Conservation (phyloP, 768 basidiomycete genomes). For the Mycena sanguinolenta region DNA sequence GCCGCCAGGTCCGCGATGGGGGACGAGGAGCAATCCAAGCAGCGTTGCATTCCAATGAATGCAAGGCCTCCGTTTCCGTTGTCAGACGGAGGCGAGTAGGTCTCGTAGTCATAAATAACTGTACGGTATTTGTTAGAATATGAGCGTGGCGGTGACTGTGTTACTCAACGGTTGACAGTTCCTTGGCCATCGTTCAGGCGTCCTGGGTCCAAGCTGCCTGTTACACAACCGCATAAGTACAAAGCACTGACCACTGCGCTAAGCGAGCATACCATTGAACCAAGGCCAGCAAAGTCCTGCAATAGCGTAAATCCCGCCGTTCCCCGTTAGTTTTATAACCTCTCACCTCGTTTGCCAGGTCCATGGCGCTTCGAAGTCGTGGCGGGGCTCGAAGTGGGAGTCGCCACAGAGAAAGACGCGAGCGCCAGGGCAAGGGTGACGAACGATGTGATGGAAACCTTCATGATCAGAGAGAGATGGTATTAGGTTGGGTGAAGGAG, state of each 20-base stretch:
- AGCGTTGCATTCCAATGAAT: conserved; percentile 55
- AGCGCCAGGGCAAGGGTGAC: conserved; percentile 1
- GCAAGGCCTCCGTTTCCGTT: conserved; percentile 51
- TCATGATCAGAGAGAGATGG: neutral
- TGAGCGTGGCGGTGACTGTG: neutral
- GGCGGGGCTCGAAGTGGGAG: neutral
- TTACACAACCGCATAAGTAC: too few species aligned
- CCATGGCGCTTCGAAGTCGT: conserved; percentile 4
- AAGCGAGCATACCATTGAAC: too few species aligned
- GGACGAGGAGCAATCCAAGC: conserved; percentile 50
- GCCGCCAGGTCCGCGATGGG: conserved; percentile 47
- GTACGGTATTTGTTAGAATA: neutral
- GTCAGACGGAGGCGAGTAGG: conserved; percentile 47
- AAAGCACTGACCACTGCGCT: too few species aligned
- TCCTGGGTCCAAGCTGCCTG: neutral
- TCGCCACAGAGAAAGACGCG: neutral
- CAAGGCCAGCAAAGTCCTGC: neutral
- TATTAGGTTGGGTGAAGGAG: neutral
- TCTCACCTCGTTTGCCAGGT: conserved; percentile 2
- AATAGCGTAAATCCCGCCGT: too few species aligned
- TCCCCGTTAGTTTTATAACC: too few species aligned
- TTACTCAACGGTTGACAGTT: neutral
- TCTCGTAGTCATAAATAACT: conserved; percentile 56
- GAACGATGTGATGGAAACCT: neutral
- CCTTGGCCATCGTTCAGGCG: neutral